Evolutionary conservation across 1,139 yeast species (phyloP).

Genomic region (Blastobotrys serpentis): DNA sequence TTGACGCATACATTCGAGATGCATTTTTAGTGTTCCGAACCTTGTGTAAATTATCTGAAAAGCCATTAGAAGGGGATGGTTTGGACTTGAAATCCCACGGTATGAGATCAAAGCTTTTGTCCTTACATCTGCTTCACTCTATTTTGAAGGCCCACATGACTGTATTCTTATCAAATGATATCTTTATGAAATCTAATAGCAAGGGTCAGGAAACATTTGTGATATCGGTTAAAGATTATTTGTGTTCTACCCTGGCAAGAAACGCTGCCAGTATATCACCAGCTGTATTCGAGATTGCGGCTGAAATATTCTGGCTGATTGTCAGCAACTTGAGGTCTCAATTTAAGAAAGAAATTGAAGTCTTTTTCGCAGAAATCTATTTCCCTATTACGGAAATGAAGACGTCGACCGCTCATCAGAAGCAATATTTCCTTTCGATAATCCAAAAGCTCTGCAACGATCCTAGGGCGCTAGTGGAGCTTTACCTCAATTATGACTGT

Average conservation of each 20-base stretch:
- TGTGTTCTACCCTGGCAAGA: slow-evolving; percentile 78
- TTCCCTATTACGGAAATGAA: slow-evolving; percentile 92
- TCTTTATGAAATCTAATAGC: slow-evolving; percentile 57
- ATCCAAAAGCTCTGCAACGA: slow-evolving; percentile 81
- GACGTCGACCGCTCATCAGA: slow-evolving; percentile 89
- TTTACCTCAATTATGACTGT: slow-evolving; percentile 93
- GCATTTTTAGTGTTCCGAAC: slow-evolving; percentile 92
- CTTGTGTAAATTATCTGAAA: slow-evolving; percentile 88
- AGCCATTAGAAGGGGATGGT: slow-evolving; percentile 66
- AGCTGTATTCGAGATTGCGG: slow-evolving; percentile 86
- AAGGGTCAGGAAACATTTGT: slow-evolving; percentile 65
- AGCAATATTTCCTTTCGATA: slow-evolving; percentile 76
- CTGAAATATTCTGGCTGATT: slow-evolving; percentile 91
- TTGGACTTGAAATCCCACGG: slow-evolving; percentile 88
- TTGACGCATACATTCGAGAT: slow-evolving; percentile 76
- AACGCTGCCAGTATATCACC: slow-evolving; percentile 92
- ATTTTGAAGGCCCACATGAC: slow-evolving; percentile 83
- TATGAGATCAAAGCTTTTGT: slow-evolving; percentile 83
- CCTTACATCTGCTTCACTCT: slow-evolving; percentile 84
- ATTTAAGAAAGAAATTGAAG: slow-evolving; percentile 90
- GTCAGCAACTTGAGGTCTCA: slow-evolving; percentile 79
- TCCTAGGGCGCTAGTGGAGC: slow-evolving; percentile 87
- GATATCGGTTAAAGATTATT: slow-evolving; percentile 79
- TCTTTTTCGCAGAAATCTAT: slow-evolving; percentile 87
- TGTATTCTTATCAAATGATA: slow-evolving; percentile 66